Base-by-base conservation (phyloP, 2,329 filamentous ascomycete genomes). In the Aspergillus fischeri region DNA sequence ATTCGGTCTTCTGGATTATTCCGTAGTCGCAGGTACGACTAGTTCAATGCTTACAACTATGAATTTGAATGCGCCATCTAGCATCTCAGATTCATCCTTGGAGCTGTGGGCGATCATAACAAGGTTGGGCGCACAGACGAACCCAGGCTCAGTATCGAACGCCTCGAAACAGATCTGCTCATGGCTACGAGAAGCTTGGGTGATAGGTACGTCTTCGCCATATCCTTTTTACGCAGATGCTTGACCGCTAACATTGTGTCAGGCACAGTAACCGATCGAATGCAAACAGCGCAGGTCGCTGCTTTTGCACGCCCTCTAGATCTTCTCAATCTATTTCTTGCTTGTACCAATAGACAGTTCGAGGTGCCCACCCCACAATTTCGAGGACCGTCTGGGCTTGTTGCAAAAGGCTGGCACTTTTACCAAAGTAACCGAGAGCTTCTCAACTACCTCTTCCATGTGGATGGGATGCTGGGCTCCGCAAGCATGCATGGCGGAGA, bases 141-240 rank as follows among this genome's bases (percentile, higher is more conserved):
- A 88, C 48, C 88, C 90, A 1, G 87, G 84, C 57, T 83, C 84
- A 38, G 89, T 84, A 62, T 83, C 86, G 63, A 80, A 80, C 42
- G 88, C 86, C 3, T 86, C 85, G 41, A 88, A 86, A 61, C 85
- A 89, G 65, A 82, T 94, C 38, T 83, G 94, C 55, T 82, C 86
- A 65, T 99, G 94, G 94, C 73, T 94, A 1, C 86, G 92, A 65
- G 83, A 86, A 35, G 87, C 83, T 66, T 99, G 93, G 92, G 86
- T 86, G 63, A 89, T 92, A 62, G 86, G 90, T 93, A 78, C 70
- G 83, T 73, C 54, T 21, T 51, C 35, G 27, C 41, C 28, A 47
- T 54, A 25, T 10, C 21, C 2, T 24, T 6, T 53, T 52, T 51
- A 51, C 42, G 53, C 49, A 58, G 50, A 57, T 56, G 56, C 58